These are phyloP conservation scores for Bipolaris victoriae DNA, from an alignment of 2,329 filamentous ascomycete species.

Conservation along the genomic window DNA sequence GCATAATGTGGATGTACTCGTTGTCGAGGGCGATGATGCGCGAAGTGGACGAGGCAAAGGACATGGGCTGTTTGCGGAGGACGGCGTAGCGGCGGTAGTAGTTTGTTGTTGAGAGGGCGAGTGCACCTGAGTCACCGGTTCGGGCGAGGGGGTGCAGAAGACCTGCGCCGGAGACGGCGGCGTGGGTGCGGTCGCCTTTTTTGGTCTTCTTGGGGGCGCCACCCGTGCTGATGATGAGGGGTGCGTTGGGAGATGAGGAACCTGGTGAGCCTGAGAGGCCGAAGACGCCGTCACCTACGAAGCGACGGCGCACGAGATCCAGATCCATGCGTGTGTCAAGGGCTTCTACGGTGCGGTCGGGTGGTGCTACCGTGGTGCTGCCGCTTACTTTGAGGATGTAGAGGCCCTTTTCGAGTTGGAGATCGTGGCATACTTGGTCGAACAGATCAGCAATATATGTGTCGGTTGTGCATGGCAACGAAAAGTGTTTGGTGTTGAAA, in stretches of 20 bases:
- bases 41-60: slow-evolving; percentile 76
- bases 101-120: slow-evolving; percentile 47
- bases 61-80: slow-evolving; percentile 81
- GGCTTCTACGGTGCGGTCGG: slow-evolving; percentile 79
- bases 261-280: slow-evolving; percentile 73
- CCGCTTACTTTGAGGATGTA: slow-evolving; percentile 79
- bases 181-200: slow-evolving; percentile 59
- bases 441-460: slow-evolving; percentile 84
- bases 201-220: slow-evolving; percentile 57
- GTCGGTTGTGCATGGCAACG: slow-evolving; percentile 77
- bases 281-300: slow-evolving; percentile 74
- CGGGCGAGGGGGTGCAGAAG: slow-evolving; percentile 68
- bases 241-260: slow-evolving; percentile 71
- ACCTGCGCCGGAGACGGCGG: slow-evolving; percentile 58
- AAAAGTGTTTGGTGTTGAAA: slow-evolving; percentile 72
- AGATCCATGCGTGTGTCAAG: slow-evolving; percentile 77
- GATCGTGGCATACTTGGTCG: slow-evolving; percentile 76
- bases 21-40: slow-evolving; percentile 80
- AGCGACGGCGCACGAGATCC: slow-evolving; percentile 75
- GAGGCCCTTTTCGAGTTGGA: slow-evolving; percentile 77
- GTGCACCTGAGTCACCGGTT: slow-evolving; percentile 54
- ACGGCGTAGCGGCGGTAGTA: slow-evolving; percentile 78
- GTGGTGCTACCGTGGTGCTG: slow-evolving; percentile 74
- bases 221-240: slow-evolving; percentile 63
- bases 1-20: slow-evolving; percentile 87